phyloP scores from a whole-genome alignment of 2,329 filamentous ascomycete genomes.

The Ophiosphaerella narmari region DNA sequence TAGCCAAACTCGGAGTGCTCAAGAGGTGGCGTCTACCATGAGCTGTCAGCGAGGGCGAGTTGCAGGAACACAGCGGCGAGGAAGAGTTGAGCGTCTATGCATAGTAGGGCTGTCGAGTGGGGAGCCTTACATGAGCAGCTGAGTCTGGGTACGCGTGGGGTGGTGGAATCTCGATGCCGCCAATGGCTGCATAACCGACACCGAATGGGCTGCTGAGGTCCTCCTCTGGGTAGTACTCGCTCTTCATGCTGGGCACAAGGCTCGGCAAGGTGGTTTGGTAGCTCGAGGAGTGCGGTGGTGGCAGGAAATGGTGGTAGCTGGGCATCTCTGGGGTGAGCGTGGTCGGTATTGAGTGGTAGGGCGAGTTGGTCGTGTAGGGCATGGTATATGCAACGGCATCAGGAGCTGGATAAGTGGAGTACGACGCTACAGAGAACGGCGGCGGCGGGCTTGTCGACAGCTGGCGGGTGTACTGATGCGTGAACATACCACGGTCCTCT shows the following conservation, averaged over 20 bases:
- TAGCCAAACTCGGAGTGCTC: conserved; percentile 62
- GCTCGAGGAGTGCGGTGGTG: conserved; percentile 50
- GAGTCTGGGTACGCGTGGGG: conserved; percentile 68
- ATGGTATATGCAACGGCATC: conserved; percentile 65
- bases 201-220: conserved; percentile 65
- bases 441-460: conserved; percentile 73
- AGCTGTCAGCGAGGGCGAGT: conserved; percentile 44
- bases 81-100: conserved; percentile 38
- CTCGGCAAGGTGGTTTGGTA: conserved; percentile 65
- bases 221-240: conserved; percentile 64
- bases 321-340: conserved; percentile 45
- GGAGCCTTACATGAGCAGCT: conserved; percentile 75
- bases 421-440: conserved; percentile 59
- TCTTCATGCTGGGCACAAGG: conserved; percentile 66
- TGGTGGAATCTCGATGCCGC: conserved; percentile 65
- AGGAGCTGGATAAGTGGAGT: conserved; percentile 69
- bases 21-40: conserved; percentile 72
- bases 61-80: conserved; percentile 26
- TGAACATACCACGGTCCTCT: conserved; percentile 68
- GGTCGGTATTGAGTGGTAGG: conserved; percentile 46
- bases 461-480: conserved; percentile 68
- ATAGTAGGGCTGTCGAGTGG: conserved; percentile 46
- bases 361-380: conserved; percentile 55
- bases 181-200: conserved; percentile 69
- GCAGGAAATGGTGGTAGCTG: conserved; percentile 60